A percentile compares a stretch with the other conserved stretches of the same genome.
Evolutionary conservation across 148 eudicot genomes (phyloP).

Genomic region (Beta vulgaris): DNA sequence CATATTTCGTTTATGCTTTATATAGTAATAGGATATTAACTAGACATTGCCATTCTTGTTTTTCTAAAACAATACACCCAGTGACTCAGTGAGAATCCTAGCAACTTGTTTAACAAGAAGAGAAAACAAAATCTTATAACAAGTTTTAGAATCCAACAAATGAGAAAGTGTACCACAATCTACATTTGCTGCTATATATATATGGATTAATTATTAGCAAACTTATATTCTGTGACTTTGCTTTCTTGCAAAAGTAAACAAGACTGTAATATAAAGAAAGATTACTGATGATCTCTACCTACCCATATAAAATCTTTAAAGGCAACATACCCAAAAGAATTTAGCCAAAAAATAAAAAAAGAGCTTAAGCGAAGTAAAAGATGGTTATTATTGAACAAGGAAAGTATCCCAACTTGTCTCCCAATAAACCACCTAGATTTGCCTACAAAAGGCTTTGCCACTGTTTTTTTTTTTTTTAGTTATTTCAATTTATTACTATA

Average conservation of each 20-base stretch:
- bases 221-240: background rate
- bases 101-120: too few species aligned
- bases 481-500: background rate
- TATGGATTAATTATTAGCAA: background rate
- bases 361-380: conserved; percentile 17
- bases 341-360: background rate
- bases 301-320: background rate
- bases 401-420: conserved; percentile 19
- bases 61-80: too few species aligned
- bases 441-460: background rate
- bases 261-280: background rate
- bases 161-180: too few species aligned
- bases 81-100: too few species aligned
- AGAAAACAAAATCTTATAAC: too few species aligned
- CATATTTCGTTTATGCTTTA: too few species aligned
- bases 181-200: background rate
- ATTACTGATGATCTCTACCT: too few species aligned
- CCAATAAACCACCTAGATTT: background rate
- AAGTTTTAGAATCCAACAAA: too few species aligned
- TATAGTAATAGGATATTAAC: too few species aligned
- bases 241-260: background rate
- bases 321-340: background rate
- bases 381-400: conserved; percentile 16
- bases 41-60: too few species aligned
- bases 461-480: background rate